Base-by-base conservation (phyloP, 257 asterid genomes). In the Solanum pimpinellifolium region DNA sequence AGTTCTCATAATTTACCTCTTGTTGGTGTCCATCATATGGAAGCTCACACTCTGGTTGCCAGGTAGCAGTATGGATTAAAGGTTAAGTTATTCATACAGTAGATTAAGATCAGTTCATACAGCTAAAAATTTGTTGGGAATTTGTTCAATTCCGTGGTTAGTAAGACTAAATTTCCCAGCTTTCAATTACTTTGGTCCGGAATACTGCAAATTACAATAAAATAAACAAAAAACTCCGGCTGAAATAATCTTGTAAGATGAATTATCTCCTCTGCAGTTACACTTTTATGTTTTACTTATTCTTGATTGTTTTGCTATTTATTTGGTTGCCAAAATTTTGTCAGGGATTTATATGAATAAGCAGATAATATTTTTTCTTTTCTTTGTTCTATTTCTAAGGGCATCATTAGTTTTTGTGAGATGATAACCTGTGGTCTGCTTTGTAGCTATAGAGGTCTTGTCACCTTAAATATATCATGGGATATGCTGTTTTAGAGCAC, bases 1-100 rank as follows among this genome's bases (percentile, higher is more conserved):
- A 95, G 98, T 84, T 84, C 91, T 60, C 90, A 91, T 85, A 75
- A 91, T 90, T 90, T 97, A 86, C 99, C 99, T 77, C 93, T 97
- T 88, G 92, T 96, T 23, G 98, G 98, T 60, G 98, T 97, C 83
- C 99, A 96, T 90, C 99, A 95, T 93, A 97, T 96, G 99, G 99
- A 97, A 92, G 99, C 99, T 86, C 99, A 97, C 90, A 95, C 99
- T 89, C 91, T 96, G 87, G 98, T 97, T 83, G 96, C 99, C 88
- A 94, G 99, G 99, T 95, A 92, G 87, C 72, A 39, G 18, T 84
- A 39, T n/a, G 37, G 44, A 47, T 35, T 16, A 47, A 80, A 80
- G 68, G 68, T 80, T 47, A 80, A 78, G 15, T 46, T 44, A 15
- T 47, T 80, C 68, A 80, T 27, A 4, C 68, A 80, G 84, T 80